Base-by-base conservation (phyloP, 805 yeast genomes). In the Clavispora vitiphila region DNA sequence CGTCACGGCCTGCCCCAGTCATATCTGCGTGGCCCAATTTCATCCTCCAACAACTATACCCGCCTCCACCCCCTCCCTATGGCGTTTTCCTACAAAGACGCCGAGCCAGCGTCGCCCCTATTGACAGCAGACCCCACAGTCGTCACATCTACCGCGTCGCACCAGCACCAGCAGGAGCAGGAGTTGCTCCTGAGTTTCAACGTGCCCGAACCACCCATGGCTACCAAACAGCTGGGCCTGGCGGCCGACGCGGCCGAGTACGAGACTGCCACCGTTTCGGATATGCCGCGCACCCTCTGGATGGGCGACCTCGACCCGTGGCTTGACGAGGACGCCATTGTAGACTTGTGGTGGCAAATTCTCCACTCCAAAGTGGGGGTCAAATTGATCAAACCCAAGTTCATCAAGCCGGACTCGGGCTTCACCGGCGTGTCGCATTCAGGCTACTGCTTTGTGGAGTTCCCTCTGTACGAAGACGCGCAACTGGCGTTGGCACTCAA, bases 261-360 rank as follows among this genome's bases (percentile, higher is more conserved):
- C 27, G 52, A 47, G 12, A 38, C 42, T 16, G 35, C 31, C 8
- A 20, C 51, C 9, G 42, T 48, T 3, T 51, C 51, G 14, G 61
- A 57, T n/a, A 71, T 76, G 12, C 88, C 95, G 20, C 72, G 83
- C 46, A 85, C 95, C 1, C 64, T 85, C 24, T 85, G 95, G 95
- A 85, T 85, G 95, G 95, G 95, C 9, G 93, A 85, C 60, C 66
- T 85, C 50, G 91, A 85, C 56, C 87, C 91, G 1, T 78, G 83
- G 77, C 77, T 83, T 54, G 87, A 82, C 56, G 93, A 84, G 57
- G 68, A 64, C 3, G 77, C 78, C 4, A 66, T 69, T 37, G 60
- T 57, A 21, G 68, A 71, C 38, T 65, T 78, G 35, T 68, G 86
- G 60, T 83, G 89, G 88, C 68, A 69, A 23, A 64, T 74, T 20